Evolutionary conservation across 139 green algal genomes (phyloP).

Genomic region (Diplosphaera chodatii): DNA sequence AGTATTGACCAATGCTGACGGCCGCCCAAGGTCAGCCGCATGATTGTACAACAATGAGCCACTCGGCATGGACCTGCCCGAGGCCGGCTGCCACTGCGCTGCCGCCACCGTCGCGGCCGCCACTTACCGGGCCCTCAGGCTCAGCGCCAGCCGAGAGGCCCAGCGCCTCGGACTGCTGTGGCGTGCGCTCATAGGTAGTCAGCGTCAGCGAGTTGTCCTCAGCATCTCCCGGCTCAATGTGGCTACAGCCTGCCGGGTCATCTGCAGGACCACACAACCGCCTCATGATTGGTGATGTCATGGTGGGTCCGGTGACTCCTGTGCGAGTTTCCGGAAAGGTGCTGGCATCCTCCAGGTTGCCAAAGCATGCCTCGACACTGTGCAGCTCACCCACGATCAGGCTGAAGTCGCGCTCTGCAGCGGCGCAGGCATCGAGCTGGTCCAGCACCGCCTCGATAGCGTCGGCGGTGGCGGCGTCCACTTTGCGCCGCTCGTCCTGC

Average conservation of each 20-base stretch:
- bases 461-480: constrained; percentile 29
- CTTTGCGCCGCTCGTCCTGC: constrained; percentile 33
- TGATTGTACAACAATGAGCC: too few relatives aligned
- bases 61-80: too few relatives aligned
- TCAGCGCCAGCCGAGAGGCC: not conserved
- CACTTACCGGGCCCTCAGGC: too few relatives aligned
- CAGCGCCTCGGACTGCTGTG: constrained; percentile 22
- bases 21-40: too few relatives aligned
- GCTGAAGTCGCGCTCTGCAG: constrained; percentile 41
- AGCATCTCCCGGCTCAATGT: constrained; percentile 25
- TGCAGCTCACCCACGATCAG: constrained; percentile 31
- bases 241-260: constrained; percentile 57
- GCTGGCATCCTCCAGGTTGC: too few relatives aligned
- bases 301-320: too few relatives aligned
- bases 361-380: too few relatives aligned
- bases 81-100: too few relatives aligned
- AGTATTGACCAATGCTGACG: too few relatives aligned
- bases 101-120: too few relatives aligned
- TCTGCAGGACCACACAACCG: constrained; percentile 22
- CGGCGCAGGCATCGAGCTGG: constrained; percentile 40
- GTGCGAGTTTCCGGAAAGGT: too few relatives aligned
- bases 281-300: too few relatives aligned
- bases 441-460: constrained; percentile 37
- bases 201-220: constrained; percentile 15
- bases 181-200: constrained; percentile 28